Base-by-base conservation (phyloP, 2,329 filamentous ascomycete genomes). In the Talaromyces marneffei region DNA sequence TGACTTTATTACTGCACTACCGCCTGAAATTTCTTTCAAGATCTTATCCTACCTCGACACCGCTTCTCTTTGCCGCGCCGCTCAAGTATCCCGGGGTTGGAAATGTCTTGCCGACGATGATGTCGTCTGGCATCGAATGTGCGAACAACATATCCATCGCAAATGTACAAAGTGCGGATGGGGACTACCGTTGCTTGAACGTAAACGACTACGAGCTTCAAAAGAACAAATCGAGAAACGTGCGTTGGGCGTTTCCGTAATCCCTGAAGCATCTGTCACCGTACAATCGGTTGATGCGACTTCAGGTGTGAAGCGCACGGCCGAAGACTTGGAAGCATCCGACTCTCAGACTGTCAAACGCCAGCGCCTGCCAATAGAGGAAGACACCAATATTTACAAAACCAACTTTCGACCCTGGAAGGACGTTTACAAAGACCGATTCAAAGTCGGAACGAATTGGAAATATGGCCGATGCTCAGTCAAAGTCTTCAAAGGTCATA, bases 41-140 rank as follows among this genome's bases (percentile, higher is more conserved):
- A 93, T 99, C 39, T 82, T 99, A 2, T 92, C 89, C 68, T 94
- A 90, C 69, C 87, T 99, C 62, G 94, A 99, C 74, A 97, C 93
- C 0, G 89, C 90, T 2, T 97, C 93, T 0, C 83, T 99, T 0
- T 97, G 94, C 80, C 96, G 96, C 74, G 93, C 94, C 1, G 91
- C 94, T 0, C 92, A 97, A 74, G 94, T 99, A 60, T 97, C 91
- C 72, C 85, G 87, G 62, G 84, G 88, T 68, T 99, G 94, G 94
- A 85, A 91, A 64, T 85, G 85, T 61, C 79, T 99, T 42, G 93
- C 94, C n/a, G 94, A 97, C 69, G 93, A 97, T 71, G 93, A 99
- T 74, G 89, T 96, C 8, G 93, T 99, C 3, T 99, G 94, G 94
- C 90, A 97, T 72, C 89, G 88, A 65, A 97, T 97, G 92, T 99